Base-by-base conservation (phyloP, 2,329 filamentous ascomycete genomes). In the Penicillium corylophilum region DNA sequence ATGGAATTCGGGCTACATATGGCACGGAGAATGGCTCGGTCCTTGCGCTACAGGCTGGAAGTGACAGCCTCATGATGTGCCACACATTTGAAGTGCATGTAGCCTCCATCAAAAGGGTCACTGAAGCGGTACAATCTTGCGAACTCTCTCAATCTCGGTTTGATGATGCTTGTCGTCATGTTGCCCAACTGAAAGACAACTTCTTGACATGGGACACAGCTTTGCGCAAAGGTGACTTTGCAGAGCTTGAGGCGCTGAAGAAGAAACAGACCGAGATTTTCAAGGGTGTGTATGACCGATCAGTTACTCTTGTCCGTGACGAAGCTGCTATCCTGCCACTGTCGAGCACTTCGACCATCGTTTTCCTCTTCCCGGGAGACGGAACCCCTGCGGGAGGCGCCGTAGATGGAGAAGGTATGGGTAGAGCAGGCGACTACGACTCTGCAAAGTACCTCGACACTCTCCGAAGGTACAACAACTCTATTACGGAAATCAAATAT, bases 1-100 rank as follows among this genome's bases (percentile, higher is more conserved):
- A 76, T 36, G 71, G 73, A 2, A 72, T 77, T 8, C 66, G 70
- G 16, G 63, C 68, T 3, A 74, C 69, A 13, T 73, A 71, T 53
- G 72, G 73, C 2, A 74, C 73, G 1, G 72, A 74, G 43, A 66
- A 68, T 44, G 71, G 71, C 33, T 70, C 74, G 3, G 66, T 73
- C 5, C 69, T 74, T 51, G 70, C 74, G 6, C 58, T 78, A 23
- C 71, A 69, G 48, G 73, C 75, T 28, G 74, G 76, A 18, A 71
- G 69, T 44, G 75, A 78, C 50, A 76, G 71, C 47, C 60, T 74
- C 5, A 76, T 77, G 73, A 63, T 78, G n/a, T 77, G 74, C 39
- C 73, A 77, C 54, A 76, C 73, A 1, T 72, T 71, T 49, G 61
- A 65, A 5, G 67, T 71, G 31, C 74, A 77, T 51, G 60, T 75